phyloP scores from a whole-genome alignment of 352 stramenopile species.

The Globisporangium barbulae region DNA sequence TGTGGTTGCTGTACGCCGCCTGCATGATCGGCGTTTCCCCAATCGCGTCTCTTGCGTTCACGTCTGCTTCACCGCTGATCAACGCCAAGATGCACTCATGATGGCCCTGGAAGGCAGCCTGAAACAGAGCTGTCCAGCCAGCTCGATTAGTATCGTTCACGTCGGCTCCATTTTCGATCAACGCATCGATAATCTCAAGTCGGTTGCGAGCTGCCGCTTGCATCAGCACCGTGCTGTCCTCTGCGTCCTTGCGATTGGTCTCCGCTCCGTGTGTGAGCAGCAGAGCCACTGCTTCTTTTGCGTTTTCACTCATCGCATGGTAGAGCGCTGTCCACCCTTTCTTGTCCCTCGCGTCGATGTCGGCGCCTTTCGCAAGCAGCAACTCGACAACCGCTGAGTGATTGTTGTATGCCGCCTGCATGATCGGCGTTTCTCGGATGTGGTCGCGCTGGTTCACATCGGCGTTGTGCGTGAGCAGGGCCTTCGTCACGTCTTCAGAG shows the following conservation, averaged over 20 bases:
- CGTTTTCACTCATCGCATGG: constrained; percentile 9
- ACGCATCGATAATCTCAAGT: neutral
- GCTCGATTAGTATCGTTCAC: neutral
- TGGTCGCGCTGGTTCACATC: constrained; percentile 11
- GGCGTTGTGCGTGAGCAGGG: constrained; percentile 7
- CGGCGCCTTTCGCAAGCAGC: constrained; percentile 5
- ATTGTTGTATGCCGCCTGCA: constrained; percentile 15
- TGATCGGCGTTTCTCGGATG: constrained; percentile 16
- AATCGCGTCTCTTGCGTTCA: constrained; percentile 3
- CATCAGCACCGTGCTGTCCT: constrained; percentile 9
- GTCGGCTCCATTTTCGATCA: constrained; percentile 11
- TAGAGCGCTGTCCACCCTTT: constrained; percentile 16
- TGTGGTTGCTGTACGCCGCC: constrained; percentile 13
- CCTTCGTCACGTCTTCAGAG: neutral
- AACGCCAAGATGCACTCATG: constrained; percentile 6
- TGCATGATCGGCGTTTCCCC: constrained; percentile 12
- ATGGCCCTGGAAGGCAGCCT: constrained; percentile 10
- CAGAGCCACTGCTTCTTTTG: neutral
- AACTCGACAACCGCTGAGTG: constrained; percentile 1
- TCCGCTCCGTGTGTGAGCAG: constrained; percentile 6
- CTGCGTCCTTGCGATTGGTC: constrained; percentile 5
- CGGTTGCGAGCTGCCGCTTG: constrained; percentile 11
- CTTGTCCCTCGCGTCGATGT: constrained; percentile 9
- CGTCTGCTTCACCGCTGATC: constrained; percentile 6
- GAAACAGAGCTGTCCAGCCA: constrained; percentile 12